Percentiles rank a stretch among this genome's conserved stretches.
These are phyloP conservation scores for Amphicarpaea edgeworthii DNA, from an alignment of 306 rosid species.

Conservation along the genomic window DNA sequence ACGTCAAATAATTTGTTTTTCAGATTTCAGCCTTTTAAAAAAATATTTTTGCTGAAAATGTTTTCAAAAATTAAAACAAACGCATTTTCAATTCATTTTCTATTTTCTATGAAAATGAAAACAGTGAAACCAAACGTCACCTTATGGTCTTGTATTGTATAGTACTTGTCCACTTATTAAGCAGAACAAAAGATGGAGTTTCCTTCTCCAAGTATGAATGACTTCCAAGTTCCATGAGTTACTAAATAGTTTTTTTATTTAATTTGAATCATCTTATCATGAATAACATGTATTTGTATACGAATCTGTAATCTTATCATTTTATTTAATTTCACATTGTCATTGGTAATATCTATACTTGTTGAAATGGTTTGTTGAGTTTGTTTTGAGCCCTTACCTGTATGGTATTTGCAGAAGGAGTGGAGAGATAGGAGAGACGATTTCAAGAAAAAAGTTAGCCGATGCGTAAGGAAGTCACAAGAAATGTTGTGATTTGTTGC, in stretches of 20 bases:
- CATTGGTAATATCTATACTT: neutral
- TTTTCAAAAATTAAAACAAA: too few relatives aligned
- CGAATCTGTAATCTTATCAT: neutral
- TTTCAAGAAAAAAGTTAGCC: constrained; percentile 93
- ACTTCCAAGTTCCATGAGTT: neutral
- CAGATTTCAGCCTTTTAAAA: too few relatives aligned
- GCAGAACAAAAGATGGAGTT: neutral
- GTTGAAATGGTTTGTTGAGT: constrained; percentile 4
- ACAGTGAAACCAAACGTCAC: too few relatives aligned
- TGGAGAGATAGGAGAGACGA: constrained; percentile 98
- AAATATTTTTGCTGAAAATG: too few relatives aligned
- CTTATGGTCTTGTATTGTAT: constrained; percentile 16
- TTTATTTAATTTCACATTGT: neutral
- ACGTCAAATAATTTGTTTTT: too few relatives aligned
- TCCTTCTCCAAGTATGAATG: constrained; percentile 15
- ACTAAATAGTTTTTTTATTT: too few relatives aligned
- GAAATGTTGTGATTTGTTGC: constrained; percentile 68
- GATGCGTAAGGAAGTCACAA: constrained; percentile 94
- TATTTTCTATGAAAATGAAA: too few relatives aligned
- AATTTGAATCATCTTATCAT: too few relatives aligned
- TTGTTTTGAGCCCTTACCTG: neutral
- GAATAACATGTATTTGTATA: neutral
- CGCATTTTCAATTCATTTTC: too few relatives aligned
- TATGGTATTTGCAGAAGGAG: constrained; percentile 73
- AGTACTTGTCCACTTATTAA: neutral